Evolutionary conservation across 208 protist species (phyloP), one percentile per base, ranked within the genome.

Genomic region (Trypanosoma brucei): DNA sequence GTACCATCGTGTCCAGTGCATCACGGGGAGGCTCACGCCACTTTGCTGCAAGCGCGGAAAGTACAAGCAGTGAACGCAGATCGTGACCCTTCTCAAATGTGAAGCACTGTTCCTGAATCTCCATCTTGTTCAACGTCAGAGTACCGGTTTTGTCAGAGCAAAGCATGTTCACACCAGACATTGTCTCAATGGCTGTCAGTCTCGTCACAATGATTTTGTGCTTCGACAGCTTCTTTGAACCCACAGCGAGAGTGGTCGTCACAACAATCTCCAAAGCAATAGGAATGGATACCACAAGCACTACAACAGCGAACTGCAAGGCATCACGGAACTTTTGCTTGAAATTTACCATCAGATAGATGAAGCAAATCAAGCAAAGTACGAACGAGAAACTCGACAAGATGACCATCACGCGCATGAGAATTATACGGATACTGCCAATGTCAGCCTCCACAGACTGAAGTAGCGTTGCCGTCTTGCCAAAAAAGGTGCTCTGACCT

Each of bases 141-240:
- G 95, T 97, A 36, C 94, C 95, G 6, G 95, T 97, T 75, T 97
- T 98, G 73, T 98, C 95, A 31, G 85, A 97, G 78, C 93, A 98
- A 44, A 97, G 84, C 60, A 73, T 66, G 50, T 73, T 73, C 22
- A 73, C 68, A 9, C 59, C 68, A 13, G 68, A 51, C 68, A 95
- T 83, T 76, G 90, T 86, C 71, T 96, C 92, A 70, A 96, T 96
- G n/a, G 91, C 84, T 31, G 88, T 92, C 36, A 98, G 77, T 61
- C 90, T 92, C 54, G 90, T 96, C 11, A 98, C 95, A 65, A 97
- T 97, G 22, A 94, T 95, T 48, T 97, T 88, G 57, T 97, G 85
- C 66, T 91, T 88, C 7, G 96, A 94, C 44, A 98, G 76, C 67
- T 93, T 75, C 45, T 59, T 88, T 3, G 93, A 96, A 53, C 96